These are phyloP conservation scores for Psidium friedrichsthalianum DNA, from an alignment of 345 rosid genomes.

Conservation along the genomic window DNA sequence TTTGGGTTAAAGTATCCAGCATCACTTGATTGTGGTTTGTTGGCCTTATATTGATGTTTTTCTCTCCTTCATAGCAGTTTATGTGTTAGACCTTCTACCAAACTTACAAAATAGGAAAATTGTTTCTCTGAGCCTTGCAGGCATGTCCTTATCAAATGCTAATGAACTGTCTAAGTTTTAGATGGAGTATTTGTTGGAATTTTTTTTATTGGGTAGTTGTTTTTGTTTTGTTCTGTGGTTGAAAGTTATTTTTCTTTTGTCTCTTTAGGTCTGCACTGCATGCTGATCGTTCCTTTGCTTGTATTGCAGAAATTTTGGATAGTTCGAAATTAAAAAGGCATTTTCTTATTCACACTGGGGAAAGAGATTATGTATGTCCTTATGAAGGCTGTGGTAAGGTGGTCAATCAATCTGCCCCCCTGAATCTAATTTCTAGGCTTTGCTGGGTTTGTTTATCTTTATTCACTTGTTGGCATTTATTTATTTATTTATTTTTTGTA, in stretches of 20 bases:
- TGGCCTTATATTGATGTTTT: background rate
- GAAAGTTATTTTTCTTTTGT: background rate
- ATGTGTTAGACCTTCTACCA: background rate
- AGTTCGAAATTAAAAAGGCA: slow-evolving; percentile 98
- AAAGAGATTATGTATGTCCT: slow-evolving; percentile 73
- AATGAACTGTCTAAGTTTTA: background rate
- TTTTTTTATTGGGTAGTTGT: background rate
- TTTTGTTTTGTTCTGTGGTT: background rate
- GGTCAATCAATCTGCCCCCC: slow-evolving; percentile 18
- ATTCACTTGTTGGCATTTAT: background rate
- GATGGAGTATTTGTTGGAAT: background rate
- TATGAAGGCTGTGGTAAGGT: slow-evolving; percentile 99
- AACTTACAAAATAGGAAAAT: background rate
- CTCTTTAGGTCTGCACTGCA: background rate
- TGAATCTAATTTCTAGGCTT: background rate
- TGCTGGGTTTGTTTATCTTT: background rate
- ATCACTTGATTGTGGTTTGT: background rate
- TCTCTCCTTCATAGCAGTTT: background rate
- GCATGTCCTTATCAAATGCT: background rate
- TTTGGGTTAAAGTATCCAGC: background rate
- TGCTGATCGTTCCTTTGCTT: background rate
- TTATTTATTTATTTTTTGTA: background rate
- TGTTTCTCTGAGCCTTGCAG: background rate
- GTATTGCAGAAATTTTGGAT: slow-evolving; percentile 89
- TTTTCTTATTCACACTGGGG: slow-evolving; percentile 90